Evolutionary conservation across 805 yeast genomes (phyloP).

Genomic region (Yarrowia sp.): DNA sequence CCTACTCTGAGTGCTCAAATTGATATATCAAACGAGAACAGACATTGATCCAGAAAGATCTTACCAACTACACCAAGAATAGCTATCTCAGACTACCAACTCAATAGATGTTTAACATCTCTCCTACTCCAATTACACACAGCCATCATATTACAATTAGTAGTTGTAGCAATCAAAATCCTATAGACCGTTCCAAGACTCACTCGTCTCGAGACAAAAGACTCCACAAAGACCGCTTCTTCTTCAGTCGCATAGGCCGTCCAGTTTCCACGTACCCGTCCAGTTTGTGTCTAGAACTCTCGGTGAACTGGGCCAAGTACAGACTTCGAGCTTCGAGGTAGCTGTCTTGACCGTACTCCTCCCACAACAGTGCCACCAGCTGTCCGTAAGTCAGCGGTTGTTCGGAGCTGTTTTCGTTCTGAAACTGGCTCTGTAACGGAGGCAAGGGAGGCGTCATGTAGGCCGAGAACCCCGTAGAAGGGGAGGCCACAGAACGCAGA

Average conservation of each 20-base stretch:
- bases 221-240: background rate
- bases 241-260: background rate
- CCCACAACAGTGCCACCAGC: background rate
- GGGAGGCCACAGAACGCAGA: background rate
- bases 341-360: background rate
- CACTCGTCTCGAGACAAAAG: background rate
- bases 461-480: background rate
- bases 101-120: no score
- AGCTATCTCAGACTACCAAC: no score
- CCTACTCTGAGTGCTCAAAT: no score
- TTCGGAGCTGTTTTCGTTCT: background rate
- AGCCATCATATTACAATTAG: no score
- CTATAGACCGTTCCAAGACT: no score
- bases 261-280: background rate
- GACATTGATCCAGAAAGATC: no score
- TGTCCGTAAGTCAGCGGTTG: background rate
- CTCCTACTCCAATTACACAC: no score
- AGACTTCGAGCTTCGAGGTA: background rate
- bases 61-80: no score
- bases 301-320: background rate
- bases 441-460: background rate
- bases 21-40: no score
- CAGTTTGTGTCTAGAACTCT: background rate
- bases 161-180: no score
- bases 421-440: background rate